phyloP scores from a whole-genome alignment of 1,139 yeast species.

The Nakaseomyces kungkrabaensis region DNA sequence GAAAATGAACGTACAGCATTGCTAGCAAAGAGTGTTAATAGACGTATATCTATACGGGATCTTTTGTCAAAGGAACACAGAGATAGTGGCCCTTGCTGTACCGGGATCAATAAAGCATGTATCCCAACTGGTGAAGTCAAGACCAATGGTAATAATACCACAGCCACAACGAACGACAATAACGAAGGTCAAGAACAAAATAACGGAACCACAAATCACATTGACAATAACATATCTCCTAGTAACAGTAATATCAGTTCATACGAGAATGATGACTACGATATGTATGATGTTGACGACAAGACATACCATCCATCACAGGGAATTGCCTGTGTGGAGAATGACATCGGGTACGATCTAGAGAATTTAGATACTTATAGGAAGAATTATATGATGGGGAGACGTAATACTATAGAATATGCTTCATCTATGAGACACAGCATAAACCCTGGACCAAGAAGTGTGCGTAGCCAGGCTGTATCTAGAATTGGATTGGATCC shows the following conservation, averaged over 20 bases:
- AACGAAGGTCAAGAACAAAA: neutral
- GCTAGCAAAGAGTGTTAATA: conserved; percentile 1
- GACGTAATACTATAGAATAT: neutral
- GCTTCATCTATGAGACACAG: neutral
- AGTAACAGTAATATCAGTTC: conserved; percentile 1
- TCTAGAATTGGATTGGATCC: neutral
- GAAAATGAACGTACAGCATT: neutral
- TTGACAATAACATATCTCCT: neutral
- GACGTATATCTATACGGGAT: neutral
- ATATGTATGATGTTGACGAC: neutral
- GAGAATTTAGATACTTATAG: conserved; percentile 28
- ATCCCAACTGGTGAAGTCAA: neutral
- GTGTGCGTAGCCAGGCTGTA: conserved; percentile 1
- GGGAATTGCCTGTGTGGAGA: conserved; percentile 26
- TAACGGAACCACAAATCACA: neutral
- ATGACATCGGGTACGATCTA: conserved; percentile 29
- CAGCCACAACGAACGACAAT: neutral
- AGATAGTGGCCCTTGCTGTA: neutral
- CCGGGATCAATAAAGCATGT: neutral
- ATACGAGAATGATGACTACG: neutral
- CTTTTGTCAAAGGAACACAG: neutral
- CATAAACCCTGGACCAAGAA: neutral
- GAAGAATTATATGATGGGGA: conserved; percentile 15
- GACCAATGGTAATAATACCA: no score
- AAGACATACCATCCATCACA: conserved; percentile 1